Evolutionary conservation across 2,329 filamentous ascomycete genomes (phyloP).

Genomic region (Phialocephala subalpina): DNA sequence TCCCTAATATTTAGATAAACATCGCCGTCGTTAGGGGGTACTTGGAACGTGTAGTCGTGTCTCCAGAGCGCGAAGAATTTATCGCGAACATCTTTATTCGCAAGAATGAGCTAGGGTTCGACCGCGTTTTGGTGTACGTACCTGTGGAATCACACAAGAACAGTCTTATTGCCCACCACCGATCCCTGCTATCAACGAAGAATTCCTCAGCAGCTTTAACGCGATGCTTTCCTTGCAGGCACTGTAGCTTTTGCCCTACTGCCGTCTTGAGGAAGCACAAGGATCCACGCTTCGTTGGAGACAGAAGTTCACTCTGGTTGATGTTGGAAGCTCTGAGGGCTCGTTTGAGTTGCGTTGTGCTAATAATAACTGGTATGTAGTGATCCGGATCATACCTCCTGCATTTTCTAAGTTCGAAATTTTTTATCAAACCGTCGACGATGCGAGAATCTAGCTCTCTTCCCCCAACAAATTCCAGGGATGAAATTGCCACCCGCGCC

Average conservation of each 20-base stretch:
- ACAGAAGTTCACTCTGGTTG: neutral
- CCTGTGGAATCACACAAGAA: neutral
- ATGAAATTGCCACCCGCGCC: neutral
- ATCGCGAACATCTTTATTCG: neutral
- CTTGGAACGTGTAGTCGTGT: too few relatives aligned
- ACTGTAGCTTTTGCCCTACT: neutral
- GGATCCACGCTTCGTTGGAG: neutral
- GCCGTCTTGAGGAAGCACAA: neutral
- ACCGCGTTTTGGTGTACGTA: neutral
- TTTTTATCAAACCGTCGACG: neutral
- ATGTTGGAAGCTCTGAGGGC: neutral
- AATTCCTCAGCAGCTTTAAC: neutral
- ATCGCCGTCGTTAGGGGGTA: too few relatives aligned
- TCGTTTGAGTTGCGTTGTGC: neutral
- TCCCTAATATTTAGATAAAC: too few relatives aligned
- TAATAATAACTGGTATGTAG: neutral
- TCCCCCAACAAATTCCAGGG: neutral
- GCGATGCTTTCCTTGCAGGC: conserved; percentile 5
- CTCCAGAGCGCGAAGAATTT: neutral
- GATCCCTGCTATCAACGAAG: neutral
- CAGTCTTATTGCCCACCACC: neutral
- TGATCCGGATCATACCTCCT: neutral
- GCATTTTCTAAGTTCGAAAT: neutral
- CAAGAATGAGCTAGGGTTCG: neutral
- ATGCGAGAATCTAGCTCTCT: neutral